Conservation (phyloP, 768 basidiomycete species). For the Pisolithus microcarpus region DNA sequence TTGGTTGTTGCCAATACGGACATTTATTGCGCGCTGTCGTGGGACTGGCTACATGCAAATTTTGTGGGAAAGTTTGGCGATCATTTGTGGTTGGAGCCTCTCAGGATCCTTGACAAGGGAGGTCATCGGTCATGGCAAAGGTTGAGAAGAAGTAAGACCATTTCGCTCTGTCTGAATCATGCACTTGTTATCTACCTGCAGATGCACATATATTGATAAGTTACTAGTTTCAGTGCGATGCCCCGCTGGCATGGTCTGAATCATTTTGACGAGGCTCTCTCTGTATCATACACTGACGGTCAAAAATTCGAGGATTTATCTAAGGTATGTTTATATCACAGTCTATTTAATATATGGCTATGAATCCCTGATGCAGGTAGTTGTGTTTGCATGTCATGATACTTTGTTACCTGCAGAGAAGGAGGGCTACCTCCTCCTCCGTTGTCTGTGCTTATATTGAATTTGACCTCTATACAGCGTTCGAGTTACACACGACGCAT, state of each 20-base stretch:
- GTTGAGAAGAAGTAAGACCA: background rate
- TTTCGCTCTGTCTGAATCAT: background rate
- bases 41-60: conserved; percentile 9
- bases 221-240: conserved; percentile 1
- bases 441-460: conserved; percentile 25
- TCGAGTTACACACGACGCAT: no score
- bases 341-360: background rate
- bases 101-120: background rate
- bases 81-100: conserved; percentile 4
- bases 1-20: background rate
- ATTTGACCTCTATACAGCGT: conserved; percentile 18
- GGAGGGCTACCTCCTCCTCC: conserved; percentile 20
- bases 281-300: conserved; percentile 28
- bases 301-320: conserved; percentile 31
- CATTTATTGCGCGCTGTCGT: conserved; percentile 8
- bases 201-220: background rate
- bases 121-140: background rate
- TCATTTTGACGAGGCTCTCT: conserved; percentile 10
- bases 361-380: background rate
- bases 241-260: conserved; percentile 2
- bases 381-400: conserved; percentile 8
- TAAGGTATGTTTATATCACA: background rate
- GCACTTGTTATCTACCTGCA: no score
- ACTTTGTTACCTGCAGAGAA: conserved; percentile 5
- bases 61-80: conserved; percentile 4